Evolutionary conservation across 2,329 filamentous ascomycete species (phyloP).

Genomic region (Fusarium napiforme): DNA sequence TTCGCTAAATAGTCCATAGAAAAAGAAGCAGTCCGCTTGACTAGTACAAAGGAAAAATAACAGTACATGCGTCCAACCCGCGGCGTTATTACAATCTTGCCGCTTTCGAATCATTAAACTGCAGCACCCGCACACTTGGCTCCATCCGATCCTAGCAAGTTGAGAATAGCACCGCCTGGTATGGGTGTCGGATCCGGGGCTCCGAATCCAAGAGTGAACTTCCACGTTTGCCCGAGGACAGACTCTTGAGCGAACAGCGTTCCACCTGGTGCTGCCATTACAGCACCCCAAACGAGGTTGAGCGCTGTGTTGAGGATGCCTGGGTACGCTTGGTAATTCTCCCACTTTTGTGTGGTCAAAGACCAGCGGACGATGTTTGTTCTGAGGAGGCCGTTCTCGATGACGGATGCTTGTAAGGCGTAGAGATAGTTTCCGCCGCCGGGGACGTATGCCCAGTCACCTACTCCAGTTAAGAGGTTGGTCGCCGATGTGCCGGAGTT

Average conservation of each 20-base stretch:
- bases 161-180: conserved; percentile 4
- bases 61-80: conserved; percentile 15
- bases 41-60: conserved; percentile 14
- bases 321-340: background rate
- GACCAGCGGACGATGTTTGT: conserved; percentile 30
- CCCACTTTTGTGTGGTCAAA: background rate
- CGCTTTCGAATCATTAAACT: background rate
- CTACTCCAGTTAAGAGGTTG: background rate
- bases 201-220: background rate
- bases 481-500: background rate
- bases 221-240: conserved; percentile 10
- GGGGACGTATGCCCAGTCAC: conserved; percentile 34
- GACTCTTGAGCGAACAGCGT: conserved; percentile 21
- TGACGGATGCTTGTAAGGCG: conserved; percentile 7
- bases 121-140: conserved; percentile 19
- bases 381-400: background rate
- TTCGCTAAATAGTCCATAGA: conserved; percentile 24
- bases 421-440: conserved; percentile 33
- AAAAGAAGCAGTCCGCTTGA: conserved; percentile 5
- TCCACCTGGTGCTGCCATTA: background rate
- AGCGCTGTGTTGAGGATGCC: background rate
- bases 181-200: background rate
- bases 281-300: conserved; percentile 15
- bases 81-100: conserved; percentile 31
- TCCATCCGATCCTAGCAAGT: conserved; percentile 21